Evolutionary conservation across 495 filamentous ascomycete genomes (phyloP).

Genomic region (Astrothelium macrocarpum): DNA sequence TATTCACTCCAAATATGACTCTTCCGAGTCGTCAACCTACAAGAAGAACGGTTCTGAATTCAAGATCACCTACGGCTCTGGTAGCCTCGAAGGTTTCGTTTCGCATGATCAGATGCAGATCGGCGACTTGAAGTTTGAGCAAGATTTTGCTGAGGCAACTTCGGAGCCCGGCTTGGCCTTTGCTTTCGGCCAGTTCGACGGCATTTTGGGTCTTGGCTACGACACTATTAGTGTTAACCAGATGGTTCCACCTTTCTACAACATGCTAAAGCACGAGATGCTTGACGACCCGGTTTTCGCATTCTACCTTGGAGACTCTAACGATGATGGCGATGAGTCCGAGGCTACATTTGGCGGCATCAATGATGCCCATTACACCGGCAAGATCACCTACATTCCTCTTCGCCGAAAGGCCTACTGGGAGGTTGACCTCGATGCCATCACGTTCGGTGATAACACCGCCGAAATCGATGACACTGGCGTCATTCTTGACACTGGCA

Average conservation of each 20-base stretch:
- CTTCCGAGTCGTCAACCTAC: constrained; percentile 80
- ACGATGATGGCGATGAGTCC: constrained; percentile 64
- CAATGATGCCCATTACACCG: constrained; percentile 74
- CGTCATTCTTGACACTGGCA: constrained; percentile 96
- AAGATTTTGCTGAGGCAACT: constrained; percentile 94
- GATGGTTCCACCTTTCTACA: constrained; percentile 92
- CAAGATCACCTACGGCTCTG: constrained; percentile 93
- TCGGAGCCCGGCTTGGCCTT: constrained; percentile 92
- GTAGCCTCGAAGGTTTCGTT: constrained; percentile 86
- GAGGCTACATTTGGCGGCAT: constrained; percentile 90
- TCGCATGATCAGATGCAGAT: constrained; percentile 79
- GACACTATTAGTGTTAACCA: constrained; percentile 93
- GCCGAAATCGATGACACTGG: constrained; percentile 89
- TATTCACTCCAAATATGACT: constrained; percentile 94
- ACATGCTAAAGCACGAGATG: constrained; percentile 78
- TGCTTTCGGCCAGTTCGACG: constrained; percentile 96
- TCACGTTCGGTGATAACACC: constrained; percentile 71
- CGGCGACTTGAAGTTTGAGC: constrained; percentile 75
- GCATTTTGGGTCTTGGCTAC: constrained; percentile 91
- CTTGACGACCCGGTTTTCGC: constrained; percentile 90
- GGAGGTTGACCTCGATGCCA: constrained; percentile 93
- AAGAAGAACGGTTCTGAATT: constrained; percentile 87
- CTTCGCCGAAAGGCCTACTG: constrained; percentile 98
- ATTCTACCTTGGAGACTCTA: constrained; percentile 82
- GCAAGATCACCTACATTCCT: constrained; percentile 84